Base-by-base conservation (phyloP, 2,329 filamentous ascomycete genomes). In the Torrubiella hemipterigena region DNA sequence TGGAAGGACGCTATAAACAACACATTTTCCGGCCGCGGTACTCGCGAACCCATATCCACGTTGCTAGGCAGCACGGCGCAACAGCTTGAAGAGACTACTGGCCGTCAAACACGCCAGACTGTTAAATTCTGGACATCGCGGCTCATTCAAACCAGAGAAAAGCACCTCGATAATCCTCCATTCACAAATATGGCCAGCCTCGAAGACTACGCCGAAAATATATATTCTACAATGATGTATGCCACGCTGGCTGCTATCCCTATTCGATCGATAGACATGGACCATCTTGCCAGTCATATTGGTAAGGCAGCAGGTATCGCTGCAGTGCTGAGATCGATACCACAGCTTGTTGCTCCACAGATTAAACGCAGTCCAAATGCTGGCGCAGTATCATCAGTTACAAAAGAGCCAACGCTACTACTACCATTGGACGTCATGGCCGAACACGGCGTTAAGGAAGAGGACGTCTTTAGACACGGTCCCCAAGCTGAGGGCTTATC, bases 201-300 rank as follows among this genome's bases (percentile, higher is more conserved):
- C 31, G 91, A 98, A 49, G 78, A 75, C 28, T 95, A 96, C 49
- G 84, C 84, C 1, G 91, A 98, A 56, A 86, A 86, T 45, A 96
- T 91, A 2, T 96, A 96, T 57, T 86, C 86, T 13, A 93, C 85
- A 0, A 65, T 96, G 27, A 74, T 93, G 56, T 98, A 98, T 52
- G 69, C 93, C 39, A 89, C 81, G 1, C 61, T 96, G 22, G 84
- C 84, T 13, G 68, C 80, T 6, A 59, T 95, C 34, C 81, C 85
- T 0, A 65, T 95, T 47, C 73, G 77, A 8, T 93, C 83, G 2
- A 68, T 94, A 46, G 80, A 87, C 16, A 75, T 86, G 25, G 91
- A 98, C 48, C 91, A 98, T 57, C 65, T 98, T 13, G 89, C 89
- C 7, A 93, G 83, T 33, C 91, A 98, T 53, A 82, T 96, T 35